phyloP scores from a whole-genome alignment of 2,329 filamentous ascomycete genomes.

The Simplicillium aogashimaense region DNA sequence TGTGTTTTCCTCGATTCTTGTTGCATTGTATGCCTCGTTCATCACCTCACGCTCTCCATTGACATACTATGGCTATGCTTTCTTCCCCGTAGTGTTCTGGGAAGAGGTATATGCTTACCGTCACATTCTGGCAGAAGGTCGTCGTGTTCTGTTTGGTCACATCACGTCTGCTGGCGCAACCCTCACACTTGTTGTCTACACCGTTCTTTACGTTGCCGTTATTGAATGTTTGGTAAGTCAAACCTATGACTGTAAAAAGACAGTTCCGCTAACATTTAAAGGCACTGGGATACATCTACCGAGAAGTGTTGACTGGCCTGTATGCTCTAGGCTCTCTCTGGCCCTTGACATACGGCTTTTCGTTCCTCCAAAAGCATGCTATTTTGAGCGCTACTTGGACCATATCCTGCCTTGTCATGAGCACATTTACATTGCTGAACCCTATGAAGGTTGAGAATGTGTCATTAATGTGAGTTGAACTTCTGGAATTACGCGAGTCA shows the following conservation, averaged over 20 bases:
- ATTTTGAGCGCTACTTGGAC: conserved; percentile 62
- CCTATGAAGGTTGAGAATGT: conserved; percentile 78
- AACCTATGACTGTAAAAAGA: conserved; percentile 1
- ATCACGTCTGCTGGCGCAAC: conserved; percentile 50
- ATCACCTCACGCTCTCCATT: conserved; percentile 67
- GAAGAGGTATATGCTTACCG: conserved; percentile 82
- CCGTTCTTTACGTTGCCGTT: conserved; percentile 58
- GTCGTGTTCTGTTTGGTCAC: conserved; percentile 58
- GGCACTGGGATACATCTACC: conserved; percentile 87
- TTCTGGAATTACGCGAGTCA: too few species aligned
- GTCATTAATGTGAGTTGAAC: conserved; percentile 54
- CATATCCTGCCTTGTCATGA: conserved; percentile 72
- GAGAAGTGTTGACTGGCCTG: conserved; percentile 74
- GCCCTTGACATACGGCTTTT: conserved; percentile 63
- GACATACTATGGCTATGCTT: conserved; percentile 83
- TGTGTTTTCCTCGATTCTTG: conserved; percentile 67
- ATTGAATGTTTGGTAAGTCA: conserved; percentile 64
- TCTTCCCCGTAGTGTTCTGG: conserved; percentile 95
- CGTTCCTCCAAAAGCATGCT: conserved; percentile 59
- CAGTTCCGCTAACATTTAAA: conserved; percentile 21
- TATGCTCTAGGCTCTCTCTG: conserved; percentile 71
- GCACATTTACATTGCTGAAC: conserved; percentile 78
- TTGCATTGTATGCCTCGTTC: conserved; percentile 69
- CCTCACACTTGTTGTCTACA: conserved; percentile 52
- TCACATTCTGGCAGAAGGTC: conserved; percentile 56